A percentile compares a stretch with the other conserved stretches of the same genome.
These are phyloP conservation scores for Ophiosphaerella korrae DNA, from an alignment of 2,329 filamentous ascomycete species.

Conservation along the genomic window DNA sequence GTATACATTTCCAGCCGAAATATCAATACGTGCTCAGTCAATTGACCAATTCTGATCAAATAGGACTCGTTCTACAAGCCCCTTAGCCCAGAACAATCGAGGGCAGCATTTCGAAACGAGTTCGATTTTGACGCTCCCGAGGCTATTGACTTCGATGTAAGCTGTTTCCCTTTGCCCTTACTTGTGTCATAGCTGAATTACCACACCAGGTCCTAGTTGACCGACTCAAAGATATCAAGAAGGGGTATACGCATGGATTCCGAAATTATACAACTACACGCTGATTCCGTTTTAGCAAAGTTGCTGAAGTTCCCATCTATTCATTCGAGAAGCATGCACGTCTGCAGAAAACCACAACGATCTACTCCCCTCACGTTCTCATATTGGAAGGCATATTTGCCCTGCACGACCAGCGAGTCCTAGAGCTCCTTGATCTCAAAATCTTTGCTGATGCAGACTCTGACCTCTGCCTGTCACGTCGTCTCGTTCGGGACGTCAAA, in stretches of 20 bases:
- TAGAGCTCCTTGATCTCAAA: slow-evolving; percentile 89
- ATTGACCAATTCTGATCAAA: slow-evolving; percentile 20
- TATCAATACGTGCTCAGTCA: slow-evolving; percentile 30
- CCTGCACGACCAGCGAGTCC: slow-evolving; percentile 82
- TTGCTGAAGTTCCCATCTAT: slow-evolving; percentile 90
- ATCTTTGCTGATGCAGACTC: slow-evolving; percentile 97
- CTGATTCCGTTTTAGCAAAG: slow-evolving; percentile 62
- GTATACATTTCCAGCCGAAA: slow-evolving; percentile 53
- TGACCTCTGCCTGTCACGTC: slow-evolving; percentile 81
- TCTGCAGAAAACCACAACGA: slow-evolving; percentile 76
- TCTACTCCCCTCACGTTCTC: slow-evolving; percentile 95
- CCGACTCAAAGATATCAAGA: slow-evolving; percentile 80
- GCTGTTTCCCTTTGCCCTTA: too few species aligned
- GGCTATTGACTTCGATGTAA: slow-evolving; percentile 86
- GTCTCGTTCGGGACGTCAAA: slow-evolving; percentile 78
- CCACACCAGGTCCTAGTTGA: slow-evolving; percentile 66
- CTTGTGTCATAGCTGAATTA: too few species aligned
- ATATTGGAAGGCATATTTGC: slow-evolving; percentile 97
- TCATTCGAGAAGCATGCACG: slow-evolving; percentile 92
- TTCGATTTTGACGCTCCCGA: slow-evolving; percentile 95
- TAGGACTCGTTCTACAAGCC: slow-evolving; percentile 98
- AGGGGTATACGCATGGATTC: slow-evolving; percentile 67
- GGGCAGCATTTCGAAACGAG: slow-evolving; percentile 83
- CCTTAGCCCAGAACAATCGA: slow-evolving; percentile 77
- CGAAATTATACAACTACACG: neutral